phyloP scores from a whole-genome alignment of 1,284 basidiomycete genomes.

The Apiotrichum veenhuisii region DNA sequence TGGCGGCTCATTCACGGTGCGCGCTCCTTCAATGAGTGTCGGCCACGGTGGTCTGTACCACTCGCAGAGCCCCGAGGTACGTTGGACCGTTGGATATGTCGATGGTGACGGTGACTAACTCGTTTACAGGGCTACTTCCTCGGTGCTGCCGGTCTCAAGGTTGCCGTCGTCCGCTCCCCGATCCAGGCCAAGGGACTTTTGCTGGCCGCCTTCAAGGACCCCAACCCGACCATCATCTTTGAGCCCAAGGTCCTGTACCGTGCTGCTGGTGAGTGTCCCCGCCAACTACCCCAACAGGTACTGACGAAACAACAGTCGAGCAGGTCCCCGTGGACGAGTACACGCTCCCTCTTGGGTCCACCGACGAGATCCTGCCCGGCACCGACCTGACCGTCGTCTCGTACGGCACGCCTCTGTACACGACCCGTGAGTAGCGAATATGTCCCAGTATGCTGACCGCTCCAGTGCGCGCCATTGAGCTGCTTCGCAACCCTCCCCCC shows the following conservation, averaged over 20 bases:
- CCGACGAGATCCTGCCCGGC: slow-evolving; percentile 71
- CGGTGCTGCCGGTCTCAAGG: slow-evolving; percentile 84
- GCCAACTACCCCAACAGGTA: background rate
- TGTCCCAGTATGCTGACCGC: slow-evolving; percentile 54
- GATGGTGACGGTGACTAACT: background rate
- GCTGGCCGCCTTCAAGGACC: slow-evolving; percentile 78
- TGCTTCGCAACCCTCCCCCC: slow-evolving; percentile 57
- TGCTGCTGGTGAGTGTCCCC: slow-evolving; percentile 32
- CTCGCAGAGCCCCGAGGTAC: slow-evolving; percentile 78
- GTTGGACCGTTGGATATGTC: background rate
- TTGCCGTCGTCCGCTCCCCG: slow-evolving; percentile 86
- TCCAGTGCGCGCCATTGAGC: slow-evolving; percentile 43
- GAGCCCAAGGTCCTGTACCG: slow-evolving; percentile 68
- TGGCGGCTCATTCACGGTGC: slow-evolving; percentile 79
- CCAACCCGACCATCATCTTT: slow-evolving; percentile 90
- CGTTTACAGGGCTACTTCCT: slow-evolving; percentile 71
- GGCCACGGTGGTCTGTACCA: slow-evolving; percentile 92
- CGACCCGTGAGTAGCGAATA: slow-evolving; percentile 62
- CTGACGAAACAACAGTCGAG: slow-evolving; percentile 58
- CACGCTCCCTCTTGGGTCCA: slow-evolving; percentile 69
- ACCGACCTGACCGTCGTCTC: slow-evolving; percentile 80
- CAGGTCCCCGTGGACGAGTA: slow-evolving; percentile 88
- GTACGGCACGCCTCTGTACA: slow-evolving; percentile 89
- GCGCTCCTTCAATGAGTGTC: slow-evolving; percentile 83
- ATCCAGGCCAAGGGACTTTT: slow-evolving; percentile 91